These are phyloP conservation scores for Leccinum sublutescens DNA, from an alignment of 768 basidiomycete species.

Conservation along the genomic window DNA sequence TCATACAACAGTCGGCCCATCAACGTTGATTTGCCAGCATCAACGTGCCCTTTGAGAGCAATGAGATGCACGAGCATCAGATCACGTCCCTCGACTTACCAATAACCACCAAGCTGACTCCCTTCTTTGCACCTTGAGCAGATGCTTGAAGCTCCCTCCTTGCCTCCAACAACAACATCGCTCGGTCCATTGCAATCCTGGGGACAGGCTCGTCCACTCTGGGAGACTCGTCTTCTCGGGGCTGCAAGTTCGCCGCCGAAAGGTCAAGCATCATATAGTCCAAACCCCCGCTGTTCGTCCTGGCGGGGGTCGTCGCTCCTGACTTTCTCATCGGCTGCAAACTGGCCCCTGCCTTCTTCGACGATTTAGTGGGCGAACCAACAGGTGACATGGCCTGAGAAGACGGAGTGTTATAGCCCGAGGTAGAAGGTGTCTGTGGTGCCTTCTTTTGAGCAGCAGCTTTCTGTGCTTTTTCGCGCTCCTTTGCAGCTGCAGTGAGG, in stretches of 20 bases:
- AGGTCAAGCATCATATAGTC: conserved; percentile 72
- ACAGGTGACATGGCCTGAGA: conserved; percentile 45
- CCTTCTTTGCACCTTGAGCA: conserved; percentile 56
- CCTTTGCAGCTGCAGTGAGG: conserved; percentile 62
- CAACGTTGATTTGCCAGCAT: conserved; percentile 96
- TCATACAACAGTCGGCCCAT: conserved; percentile 96
- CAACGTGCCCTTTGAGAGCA: conserved; percentile 78
- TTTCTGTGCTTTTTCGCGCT: conserved; percentile 75
- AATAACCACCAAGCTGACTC: conserved; percentile 86
- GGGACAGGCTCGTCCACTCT: conserved; percentile 51
- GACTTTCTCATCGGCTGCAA: conserved; percentile 35
- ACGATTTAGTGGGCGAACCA: conserved; percentile 40
- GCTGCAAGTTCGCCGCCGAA: conserved; percentile 64
- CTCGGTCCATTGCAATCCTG: conserved; percentile 65
- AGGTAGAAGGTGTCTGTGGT: conserved; percentile 33
- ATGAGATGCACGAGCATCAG: conserved; percentile 10
- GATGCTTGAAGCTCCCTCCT: conserved; percentile 47
- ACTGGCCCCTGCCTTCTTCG: conserved; percentile 39
- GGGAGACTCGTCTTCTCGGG: conserved; percentile 40
- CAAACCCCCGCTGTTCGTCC: conserved; percentile 29
- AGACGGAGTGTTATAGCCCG: conserved; percentile 38
- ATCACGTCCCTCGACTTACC: conserved; percentile 47
- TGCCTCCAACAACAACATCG: conserved; percentile 84
- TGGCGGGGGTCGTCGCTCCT: conserved; percentile 43
- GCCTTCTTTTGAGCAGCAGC: conserved; percentile 44